A percentile compares a stretch with the other conserved stretches of the same genome.
Evolutionary conservation across 371 early-diverging fungal species (phyloP).

Genomic region (Cladochytrium tenue): DNA sequence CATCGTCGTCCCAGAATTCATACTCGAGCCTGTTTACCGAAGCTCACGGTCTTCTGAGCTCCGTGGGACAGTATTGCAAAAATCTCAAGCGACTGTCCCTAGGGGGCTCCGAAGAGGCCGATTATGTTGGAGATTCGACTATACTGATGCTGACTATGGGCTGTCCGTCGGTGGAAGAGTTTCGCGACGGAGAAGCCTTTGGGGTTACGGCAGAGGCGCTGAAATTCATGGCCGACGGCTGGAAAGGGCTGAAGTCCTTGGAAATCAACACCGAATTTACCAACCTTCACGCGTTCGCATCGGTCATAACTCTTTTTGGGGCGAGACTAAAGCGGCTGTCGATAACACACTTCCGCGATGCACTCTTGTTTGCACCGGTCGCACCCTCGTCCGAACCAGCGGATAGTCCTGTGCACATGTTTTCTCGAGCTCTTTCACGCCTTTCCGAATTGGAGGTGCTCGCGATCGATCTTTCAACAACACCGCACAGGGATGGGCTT

Average conservation of each 20-base stretch:
- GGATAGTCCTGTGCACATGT: not conserved
- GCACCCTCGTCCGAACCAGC: not conserved
- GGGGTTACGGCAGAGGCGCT: constrained; percentile 13
- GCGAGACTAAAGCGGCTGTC: constrained; percentile 9
- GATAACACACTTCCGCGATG: constrained; percentile 15
- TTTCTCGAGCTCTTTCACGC: constrained; percentile 2
- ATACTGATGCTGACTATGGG: constrained; percentile 16
- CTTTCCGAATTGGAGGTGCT: constrained; percentile 15
- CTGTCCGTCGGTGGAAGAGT: constrained; percentile 20
- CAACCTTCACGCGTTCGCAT: constrained; percentile 4
- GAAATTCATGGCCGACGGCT: constrained; percentile 17
- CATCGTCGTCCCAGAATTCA: not conserved
- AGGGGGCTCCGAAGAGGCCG: not conserved
- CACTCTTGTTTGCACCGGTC: not conserved
- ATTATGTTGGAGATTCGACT: constrained; percentile 10
- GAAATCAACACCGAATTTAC: constrained; percentile 18
- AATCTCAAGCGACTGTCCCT: constrained; percentile 10
- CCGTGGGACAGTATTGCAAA: constrained; percentile 15
- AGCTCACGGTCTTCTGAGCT: constrained; percentile 1
- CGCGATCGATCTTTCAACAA: constrained; percentile 15
- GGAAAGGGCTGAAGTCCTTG: constrained; percentile 16
- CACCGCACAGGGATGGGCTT: constrained; percentile 16
- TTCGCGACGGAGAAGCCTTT: constrained; percentile 18
- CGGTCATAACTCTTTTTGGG: constrained; percentile 13
- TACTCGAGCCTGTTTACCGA: constrained; percentile 1